Evolutionary conservation across 176 grass and related monocot genomes (phyloP).

Genomic region (Tuctoria greenei): DNA sequence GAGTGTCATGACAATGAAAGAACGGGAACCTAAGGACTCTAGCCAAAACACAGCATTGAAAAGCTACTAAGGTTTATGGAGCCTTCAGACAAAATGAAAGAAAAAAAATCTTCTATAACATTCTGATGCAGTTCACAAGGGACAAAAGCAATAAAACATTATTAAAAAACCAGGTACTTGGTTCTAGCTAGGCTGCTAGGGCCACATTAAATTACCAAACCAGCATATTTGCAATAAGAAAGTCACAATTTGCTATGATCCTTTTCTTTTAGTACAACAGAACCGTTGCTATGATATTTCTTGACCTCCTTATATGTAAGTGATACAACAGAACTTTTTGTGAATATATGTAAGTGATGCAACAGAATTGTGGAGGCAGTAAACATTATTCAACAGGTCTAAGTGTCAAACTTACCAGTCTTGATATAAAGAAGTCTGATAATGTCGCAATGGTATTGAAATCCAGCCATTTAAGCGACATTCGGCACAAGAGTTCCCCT

Average conservation of each 20-base stretch:
- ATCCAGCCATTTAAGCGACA: conserved; percentile 67
- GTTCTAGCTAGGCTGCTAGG: conserved; percentile 17
- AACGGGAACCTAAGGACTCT: neutral
- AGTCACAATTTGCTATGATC: too few relatives aligned
- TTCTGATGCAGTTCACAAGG: neutral
- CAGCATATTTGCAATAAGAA: conserved; percentile 18
- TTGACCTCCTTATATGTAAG: neutral
- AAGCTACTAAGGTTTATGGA: neutral
- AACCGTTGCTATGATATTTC: neutral
- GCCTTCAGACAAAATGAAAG: neutral
- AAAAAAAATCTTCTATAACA: neutral
- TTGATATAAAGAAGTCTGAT: conserved; percentile 87
- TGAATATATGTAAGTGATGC: neutral
- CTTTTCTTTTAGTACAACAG: conserved; percentile 13
- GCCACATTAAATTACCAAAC: neutral
- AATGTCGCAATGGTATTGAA: conserved; percentile 57
- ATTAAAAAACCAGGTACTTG: neutral
- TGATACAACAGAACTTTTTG: neutral
- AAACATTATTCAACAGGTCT: conserved; percentile 25
- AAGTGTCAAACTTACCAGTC: conserved; percentile 74
- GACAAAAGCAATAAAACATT: neutral
- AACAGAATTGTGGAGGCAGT: conserved; percentile 25
- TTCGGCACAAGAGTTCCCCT: conserved; percentile 61
- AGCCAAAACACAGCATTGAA: conserved; percentile 23
- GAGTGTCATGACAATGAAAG: conserved; percentile 7